A percentile compares a stretch with the other conserved stretches of the same genome.
Evolutionary conservation across 371 early-diverging fungal genomes (phyloP).

Genomic region (Cokeromyces recurvatus): DNA sequence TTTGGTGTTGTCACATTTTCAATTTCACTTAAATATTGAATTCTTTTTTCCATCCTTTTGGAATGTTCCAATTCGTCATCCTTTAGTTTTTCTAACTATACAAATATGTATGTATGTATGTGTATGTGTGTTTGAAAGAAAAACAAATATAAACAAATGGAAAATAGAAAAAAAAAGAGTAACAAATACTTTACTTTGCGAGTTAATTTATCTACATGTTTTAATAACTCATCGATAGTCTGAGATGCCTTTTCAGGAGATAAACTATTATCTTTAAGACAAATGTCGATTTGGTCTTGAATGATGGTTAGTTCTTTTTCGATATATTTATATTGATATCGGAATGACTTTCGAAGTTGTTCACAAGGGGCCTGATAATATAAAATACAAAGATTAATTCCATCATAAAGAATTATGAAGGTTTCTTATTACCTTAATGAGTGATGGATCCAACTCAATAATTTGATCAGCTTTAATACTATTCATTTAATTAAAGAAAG

Average conservation of each 20-base stretch:
- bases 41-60: conserved; percentile 64
- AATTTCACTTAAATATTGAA: conserved; percentile 73
- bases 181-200: conserved; percentile 53
- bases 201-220: conserved; percentile 65
- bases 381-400: not conserved
- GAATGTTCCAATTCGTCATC: conserved; percentile 68
- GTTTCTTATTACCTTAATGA: conserved; percentile 63
- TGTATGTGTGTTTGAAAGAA: too few species aligned
- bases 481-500: conserved; percentile 57
- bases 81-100: conserved; percentile 70
- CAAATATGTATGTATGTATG: too few species aligned
- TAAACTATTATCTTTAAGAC: conserved; percentile 28
- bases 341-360: conserved; percentile 78
- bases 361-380: conserved; percentile 79
- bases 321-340: conserved; percentile 72
- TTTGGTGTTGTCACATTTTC: conserved; percentile 54
- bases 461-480: conserved; percentile 74
- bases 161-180: not conserved
- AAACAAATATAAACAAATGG: not conserved
- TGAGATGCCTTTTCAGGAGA: conserved; percentile 45
- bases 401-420: not conserved
- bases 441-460: conserved; percentile 82
- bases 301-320: conserved; percentile 73
- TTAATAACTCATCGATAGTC: conserved; percentile 59
- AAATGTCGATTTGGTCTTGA: conserved; percentile 37